These are phyloP conservation scores for Diaporthe vaccinii DNA, from an alignment of 2,329 filamentous ascomycete genomes.

Conservation along the genomic window DNA sequence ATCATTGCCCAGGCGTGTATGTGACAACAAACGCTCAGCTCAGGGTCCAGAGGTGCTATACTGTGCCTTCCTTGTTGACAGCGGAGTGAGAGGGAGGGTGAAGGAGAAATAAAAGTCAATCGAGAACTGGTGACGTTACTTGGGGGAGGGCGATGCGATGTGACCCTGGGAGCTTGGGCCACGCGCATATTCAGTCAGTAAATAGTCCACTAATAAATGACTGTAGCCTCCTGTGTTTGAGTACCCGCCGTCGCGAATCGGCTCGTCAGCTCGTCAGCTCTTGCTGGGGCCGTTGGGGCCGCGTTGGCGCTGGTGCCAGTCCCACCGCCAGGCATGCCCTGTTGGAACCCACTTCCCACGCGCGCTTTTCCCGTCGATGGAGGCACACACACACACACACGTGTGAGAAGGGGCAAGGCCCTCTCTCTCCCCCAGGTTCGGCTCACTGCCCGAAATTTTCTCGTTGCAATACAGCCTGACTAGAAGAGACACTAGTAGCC, in stretches of 20 bases:
- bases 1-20: neutral
- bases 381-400: neutral
- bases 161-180: constrained; percentile 33
- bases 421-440: neutral
- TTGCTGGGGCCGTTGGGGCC: constrained; percentile 18
- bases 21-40: neutral
- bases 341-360: constrained; percentile 29
- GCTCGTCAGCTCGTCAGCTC: constrained; percentile 24
- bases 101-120: neutral
- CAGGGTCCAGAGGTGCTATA: neutral
- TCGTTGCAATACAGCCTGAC: neutral
- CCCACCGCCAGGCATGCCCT: neutral
- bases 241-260: constrained; percentile 23
- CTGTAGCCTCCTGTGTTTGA: neutral
- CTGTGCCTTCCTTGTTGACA: neutral
- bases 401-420: neutral
- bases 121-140: constrained; percentile 10
- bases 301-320: neutral
- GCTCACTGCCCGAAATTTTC: neutral
- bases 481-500: neutral
- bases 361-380: neutral
- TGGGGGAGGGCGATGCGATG: constrained; percentile 4
- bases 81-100: neutral
- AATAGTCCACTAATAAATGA: neutral
- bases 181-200: neutral